Evolutionary conservation across 2,329 filamentous ascomycete species (phyloP).

Genomic region (Ambrosiella cleistominuta): DNA sequence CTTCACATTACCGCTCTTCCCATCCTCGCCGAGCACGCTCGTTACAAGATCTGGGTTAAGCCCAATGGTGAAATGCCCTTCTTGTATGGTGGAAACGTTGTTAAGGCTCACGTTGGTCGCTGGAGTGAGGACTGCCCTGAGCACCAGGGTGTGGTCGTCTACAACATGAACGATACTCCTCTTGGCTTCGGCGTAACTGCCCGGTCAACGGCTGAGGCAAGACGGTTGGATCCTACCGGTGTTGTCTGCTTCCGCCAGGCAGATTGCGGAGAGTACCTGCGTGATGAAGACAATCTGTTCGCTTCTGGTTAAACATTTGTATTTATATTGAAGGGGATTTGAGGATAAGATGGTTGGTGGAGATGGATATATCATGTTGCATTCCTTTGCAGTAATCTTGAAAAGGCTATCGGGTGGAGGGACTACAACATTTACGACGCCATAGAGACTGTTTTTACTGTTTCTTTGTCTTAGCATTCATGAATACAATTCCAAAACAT

Average conservation of each 20-base stretch:
- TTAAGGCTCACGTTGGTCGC: constrained; percentile 53
- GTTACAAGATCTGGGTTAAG: constrained; percentile 96
- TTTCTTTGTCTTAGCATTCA: constrained; percentile 7
- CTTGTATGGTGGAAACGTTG: constrained; percentile 79
- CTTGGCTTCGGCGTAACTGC: constrained; percentile 85
- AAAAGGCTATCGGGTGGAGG: constrained; percentile 9
- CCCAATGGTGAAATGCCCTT: constrained; percentile 95
- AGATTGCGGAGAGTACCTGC: constrained; percentile 85
- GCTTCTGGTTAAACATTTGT: constrained; percentile 27
- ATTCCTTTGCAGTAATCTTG: constrained; percentile 10
- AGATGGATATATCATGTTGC: constrained; percentile 7
- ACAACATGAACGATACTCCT: constrained; percentile 85
- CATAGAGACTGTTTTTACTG: constrained; percentile 10
- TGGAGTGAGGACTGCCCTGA: constrained; percentile 87
- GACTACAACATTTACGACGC: constrained; percentile 12
- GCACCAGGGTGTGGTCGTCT: constrained; percentile 79
- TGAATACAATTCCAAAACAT: constrained; percentile 6
- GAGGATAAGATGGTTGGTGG: neutral
- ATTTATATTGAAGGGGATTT: neutral
- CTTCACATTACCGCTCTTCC: constrained; percentile 81
- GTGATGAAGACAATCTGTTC: constrained; percentile 58
- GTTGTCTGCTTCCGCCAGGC: constrained; percentile 82
- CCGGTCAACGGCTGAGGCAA: constrained; percentile 66
- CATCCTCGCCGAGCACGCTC: constrained; percentile 73
- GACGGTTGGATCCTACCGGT: constrained; percentile 74